Evolutionary conservation across 2,329 filamentous ascomycete species (phyloP).

Genomic region (Bipolaris sorokiniana): DNA sequence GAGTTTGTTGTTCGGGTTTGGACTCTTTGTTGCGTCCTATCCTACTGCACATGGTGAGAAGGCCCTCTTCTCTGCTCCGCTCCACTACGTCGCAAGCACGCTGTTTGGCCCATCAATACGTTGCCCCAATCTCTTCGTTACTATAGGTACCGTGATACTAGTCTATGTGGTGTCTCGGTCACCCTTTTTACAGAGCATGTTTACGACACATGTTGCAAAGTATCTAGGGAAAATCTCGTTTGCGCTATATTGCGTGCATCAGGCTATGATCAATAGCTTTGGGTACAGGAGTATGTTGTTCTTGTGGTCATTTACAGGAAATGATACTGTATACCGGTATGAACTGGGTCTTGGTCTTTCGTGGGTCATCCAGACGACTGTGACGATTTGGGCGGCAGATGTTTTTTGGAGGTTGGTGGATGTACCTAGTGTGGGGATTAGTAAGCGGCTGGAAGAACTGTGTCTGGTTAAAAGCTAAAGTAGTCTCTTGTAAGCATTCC

Average conservation of each 20-base stretch:
- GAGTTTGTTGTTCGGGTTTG: not conserved
- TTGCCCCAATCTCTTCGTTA: not conserved
- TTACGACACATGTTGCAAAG: not conserved
- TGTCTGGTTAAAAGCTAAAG: not conserved
- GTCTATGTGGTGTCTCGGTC: not conserved
- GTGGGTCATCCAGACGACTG: not conserved
- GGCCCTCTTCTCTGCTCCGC: not conserved
- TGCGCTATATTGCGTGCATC: not conserved
- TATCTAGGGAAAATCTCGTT: not conserved
- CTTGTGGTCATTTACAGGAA: not conserved
- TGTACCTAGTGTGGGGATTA: not conserved
- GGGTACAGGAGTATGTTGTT: not conserved
- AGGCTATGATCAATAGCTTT: not conserved
- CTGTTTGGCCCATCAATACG: not conserved
- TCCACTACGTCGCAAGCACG: not conserved
- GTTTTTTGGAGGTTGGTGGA: not conserved
- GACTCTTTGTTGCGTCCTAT: not conserved
- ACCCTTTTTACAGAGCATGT: not conserved
- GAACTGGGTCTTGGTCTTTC: not conserved
- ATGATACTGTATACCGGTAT: not conserved
- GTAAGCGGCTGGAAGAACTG: not conserved
- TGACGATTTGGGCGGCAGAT: not conserved
- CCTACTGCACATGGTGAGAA: not conserved
- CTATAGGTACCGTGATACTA: not conserved
- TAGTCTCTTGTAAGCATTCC: not conserved